Percentiles rank a stretch among this genome's conserved stretches.
These are phyloP conservation scores for Canavalia ensiformis DNA, from an alignment of 306 rosid genomes.

Conservation along the genomic window DNA sequence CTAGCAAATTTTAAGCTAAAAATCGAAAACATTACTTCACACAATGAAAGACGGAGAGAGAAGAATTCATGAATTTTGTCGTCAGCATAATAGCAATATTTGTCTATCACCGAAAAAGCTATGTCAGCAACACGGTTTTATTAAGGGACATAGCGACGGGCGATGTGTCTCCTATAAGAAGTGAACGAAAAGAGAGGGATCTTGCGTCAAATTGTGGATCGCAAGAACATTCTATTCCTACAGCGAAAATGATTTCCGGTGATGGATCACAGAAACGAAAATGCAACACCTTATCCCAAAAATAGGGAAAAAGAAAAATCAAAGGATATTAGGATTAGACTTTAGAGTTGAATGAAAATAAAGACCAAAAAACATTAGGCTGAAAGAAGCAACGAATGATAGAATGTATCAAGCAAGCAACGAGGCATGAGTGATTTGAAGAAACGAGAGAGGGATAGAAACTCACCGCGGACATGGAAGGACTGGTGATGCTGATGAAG, in stretches of 20 bases:
- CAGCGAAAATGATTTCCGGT: not conserved
- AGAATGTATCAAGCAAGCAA: not conserved
- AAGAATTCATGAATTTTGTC: not conserved
- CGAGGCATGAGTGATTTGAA: not conserved
- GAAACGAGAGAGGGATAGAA: not conserved
- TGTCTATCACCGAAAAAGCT: not conserved
- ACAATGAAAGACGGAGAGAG: not conserved
- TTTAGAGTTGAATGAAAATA: not conserved
- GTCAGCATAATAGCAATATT: not conserved
- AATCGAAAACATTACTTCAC: not conserved
- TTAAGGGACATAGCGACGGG: not conserved
- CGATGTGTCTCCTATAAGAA: not conserved
- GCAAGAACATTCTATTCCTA: not conserved
- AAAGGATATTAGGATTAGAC: not conserved
- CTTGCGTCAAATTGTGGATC: conserved; percentile 15
- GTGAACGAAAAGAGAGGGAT: conserved; percentile 9
- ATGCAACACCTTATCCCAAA: not conserved
- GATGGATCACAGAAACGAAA: conserved; percentile 35
- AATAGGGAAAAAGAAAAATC: not conserved
- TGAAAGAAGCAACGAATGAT: not conserved
- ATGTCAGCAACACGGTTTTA: not conserved
- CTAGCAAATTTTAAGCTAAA: not conserved
- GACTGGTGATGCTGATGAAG: conserved; percentile 56
- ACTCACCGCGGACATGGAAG: conserved; percentile 64
- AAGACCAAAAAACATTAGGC: not conserved